Conservation (phyloP, 192 early-diverging fungal species). For the Coemansia erecta region DNA sequence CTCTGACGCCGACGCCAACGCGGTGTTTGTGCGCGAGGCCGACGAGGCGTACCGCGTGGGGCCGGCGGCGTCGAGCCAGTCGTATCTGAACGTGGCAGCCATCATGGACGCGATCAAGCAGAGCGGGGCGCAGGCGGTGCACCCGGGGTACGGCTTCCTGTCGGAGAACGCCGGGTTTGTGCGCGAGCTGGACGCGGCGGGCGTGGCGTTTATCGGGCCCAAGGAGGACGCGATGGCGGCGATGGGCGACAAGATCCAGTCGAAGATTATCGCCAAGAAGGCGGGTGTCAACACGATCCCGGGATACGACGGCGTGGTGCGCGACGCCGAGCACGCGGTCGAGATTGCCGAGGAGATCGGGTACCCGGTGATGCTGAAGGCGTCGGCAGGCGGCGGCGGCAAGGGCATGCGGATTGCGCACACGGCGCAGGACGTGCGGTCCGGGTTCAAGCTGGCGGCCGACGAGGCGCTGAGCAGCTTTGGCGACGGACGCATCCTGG, state of each 20-base stretch:
- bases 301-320: constrained; percentile 82
- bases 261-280: constrained; percentile 70
- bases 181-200: constrained; percentile 65
- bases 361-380: constrained; percentile 84
- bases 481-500: constrained; percentile 84
- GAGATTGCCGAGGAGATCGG: constrained; percentile 67
- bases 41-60: constrained; percentile 86
- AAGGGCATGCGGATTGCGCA: constrained; percentile 83
- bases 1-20: constrained; percentile 86
- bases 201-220: constrained; percentile 75
- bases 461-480: constrained; percentile 81
- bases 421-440: constrained; percentile 61
- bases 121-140: constrained; percentile 87
- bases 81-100: constrained; percentile 78
- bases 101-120: constrained; percentile 74
- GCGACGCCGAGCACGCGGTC: constrained; percentile 70
- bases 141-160: constrained; percentile 94
- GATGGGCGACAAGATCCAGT: constrained; percentile 83
- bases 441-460: constrained; percentile 76
- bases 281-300: constrained; percentile 79
- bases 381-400: constrained; percentile 77
- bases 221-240: constrained; percentile 65
- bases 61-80: constrained; percentile 72
- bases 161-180: constrained; percentile 89
- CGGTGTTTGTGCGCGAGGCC: constrained; percentile 82